Conservation (phyloP, 2,329 filamentous ascomycete genomes). For the Neospermospora avenae region DNA sequence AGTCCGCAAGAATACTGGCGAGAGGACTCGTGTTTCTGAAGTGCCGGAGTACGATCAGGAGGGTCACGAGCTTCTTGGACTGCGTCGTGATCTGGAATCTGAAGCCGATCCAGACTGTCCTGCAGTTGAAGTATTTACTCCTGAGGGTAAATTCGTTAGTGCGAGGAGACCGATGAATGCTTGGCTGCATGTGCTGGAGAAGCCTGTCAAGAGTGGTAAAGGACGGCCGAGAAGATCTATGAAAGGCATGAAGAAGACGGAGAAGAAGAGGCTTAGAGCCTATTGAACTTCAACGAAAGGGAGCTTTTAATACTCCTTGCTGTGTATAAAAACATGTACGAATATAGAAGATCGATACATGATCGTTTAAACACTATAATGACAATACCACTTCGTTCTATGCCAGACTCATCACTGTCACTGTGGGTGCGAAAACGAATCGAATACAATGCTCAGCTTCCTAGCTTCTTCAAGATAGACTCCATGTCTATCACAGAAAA, state of each 20-base stretch:
- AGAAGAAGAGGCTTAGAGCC: constrained; percentile 17
- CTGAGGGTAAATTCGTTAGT: constrained; percentile 76
- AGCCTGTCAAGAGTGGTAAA: constrained; percentile 48
- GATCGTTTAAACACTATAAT: no score
- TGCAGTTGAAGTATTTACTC: constrained; percentile 78
- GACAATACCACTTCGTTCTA: no score
- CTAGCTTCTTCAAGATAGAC: no score
- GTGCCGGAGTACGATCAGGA: neutral
- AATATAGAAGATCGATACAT: neutral
- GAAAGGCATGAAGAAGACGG: constrained; percentile 56
- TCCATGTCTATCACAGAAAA: no score
- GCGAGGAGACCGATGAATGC: constrained; percentile 66
- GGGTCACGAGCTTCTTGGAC: constrained; percentile 15
- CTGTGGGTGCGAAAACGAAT: no score
- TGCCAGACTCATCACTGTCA: no score
- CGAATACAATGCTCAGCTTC: no score
- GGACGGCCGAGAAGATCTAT: constrained; percentile 65
- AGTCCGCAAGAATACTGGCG: constrained; percentile 56
- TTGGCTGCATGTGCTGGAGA: constrained; percentile 58
- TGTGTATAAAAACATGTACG: neutral
- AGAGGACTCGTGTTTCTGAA: constrained; percentile 8
- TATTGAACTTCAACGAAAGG: neutral
- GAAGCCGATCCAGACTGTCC: constrained; percentile 51
- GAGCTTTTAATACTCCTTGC: constrained; percentile 8
- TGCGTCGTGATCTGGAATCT: constrained; percentile 23